Conservation (phyloP, 768 basidiomycete species). For the Tylopilus sp. region DNA sequence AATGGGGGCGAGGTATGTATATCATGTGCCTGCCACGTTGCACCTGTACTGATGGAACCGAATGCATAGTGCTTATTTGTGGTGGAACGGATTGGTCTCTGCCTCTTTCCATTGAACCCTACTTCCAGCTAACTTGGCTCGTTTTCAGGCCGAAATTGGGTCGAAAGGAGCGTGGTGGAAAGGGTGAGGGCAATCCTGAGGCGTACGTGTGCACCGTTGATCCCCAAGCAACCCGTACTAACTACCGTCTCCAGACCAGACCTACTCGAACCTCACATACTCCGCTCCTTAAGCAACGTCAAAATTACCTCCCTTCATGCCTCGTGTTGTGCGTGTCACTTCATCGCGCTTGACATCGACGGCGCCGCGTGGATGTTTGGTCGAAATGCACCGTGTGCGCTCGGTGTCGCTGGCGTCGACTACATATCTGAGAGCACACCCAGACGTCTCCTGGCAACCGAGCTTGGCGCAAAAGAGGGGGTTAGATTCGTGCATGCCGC, state of each 20-base stretch:
- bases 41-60: slow-evolving; percentile 13
- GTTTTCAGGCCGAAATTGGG: slow-evolving; percentile 67
- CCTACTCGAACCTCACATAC: slow-evolving; percentile 82
- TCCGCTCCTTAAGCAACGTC: slow-evolving; percentile 84
- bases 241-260: slow-evolving; percentile 54
- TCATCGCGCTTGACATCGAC: slow-evolving; percentile 65
- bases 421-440: slow-evolving; percentile 75
- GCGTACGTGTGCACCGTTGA: slow-evolving; percentile 23
- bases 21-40: slow-evolving; percentile 8
- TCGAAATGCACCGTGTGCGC: slow-evolving; percentile 65
- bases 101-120: neutral
- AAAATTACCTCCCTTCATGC: slow-evolving; percentile 69
- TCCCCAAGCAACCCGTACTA: slow-evolving; percentile 3
- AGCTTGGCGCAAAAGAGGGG: slow-evolving; percentile 57
- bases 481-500: slow-evolving; percentile 78
- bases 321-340: slow-evolving; percentile 74
- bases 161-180: slow-evolving; percentile 61
- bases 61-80: slow-evolving; percentile 69
- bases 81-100: slow-evolving; percentile 83
- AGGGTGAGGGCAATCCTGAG: slow-evolving; percentile 40
- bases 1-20: slow-evolving; percentile 43
- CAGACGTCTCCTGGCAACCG: slow-evolving; percentile 50
- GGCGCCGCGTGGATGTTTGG: slow-evolving; percentile 91
- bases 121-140: slow-evolving; percentile 9
- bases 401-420: slow-evolving; percentile 58